Base-by-base conservation (phyloP, 129 eudicot species). In the Helichrysum umbraculigerum region DNA sequence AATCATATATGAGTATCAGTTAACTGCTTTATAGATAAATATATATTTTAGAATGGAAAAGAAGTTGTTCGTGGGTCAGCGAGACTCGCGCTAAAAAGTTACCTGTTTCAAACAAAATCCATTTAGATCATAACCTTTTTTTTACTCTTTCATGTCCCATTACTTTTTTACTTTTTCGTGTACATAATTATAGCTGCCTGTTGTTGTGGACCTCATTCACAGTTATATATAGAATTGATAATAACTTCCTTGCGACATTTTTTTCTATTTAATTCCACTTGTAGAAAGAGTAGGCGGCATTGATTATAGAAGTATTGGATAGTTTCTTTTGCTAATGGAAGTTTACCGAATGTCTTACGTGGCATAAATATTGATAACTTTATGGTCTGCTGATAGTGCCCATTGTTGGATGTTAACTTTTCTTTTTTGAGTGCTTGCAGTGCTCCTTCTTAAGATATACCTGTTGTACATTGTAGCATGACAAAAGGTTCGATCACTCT, bases 301-400 rank as follows among this genome's bases (percentile, higher is more conserved):
- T 70, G 68, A 66, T 68, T 72, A 71, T 70, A 63, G 54, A 63
- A 51, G 32, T 66, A 6, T 22, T 50, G 52, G 54, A 28, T 62
- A 58, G 57, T 66, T 77, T 63, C 76, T 80, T 76, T 75, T 72
- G 63, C 61, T 76, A 67, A 47, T 84, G 84, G 16, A 84, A 71
- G 68, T 58, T 50, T 72, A 80, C 84, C 82, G 71, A 33, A 75
- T 71, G 59, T 30, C 35, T 74, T 78, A 44, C 47, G 41, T 71
- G 29, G 33, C 62, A 57, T 52, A 47, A 76, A 37, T 77, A 20
- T 9, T 72, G 50, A 64, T 0, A 59, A 59, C 73, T 72, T 84
- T 66, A 63, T 74, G 67, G 76, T 63, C 77, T 37, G 83, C 67
- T 80, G 32, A 17, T 71, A 80, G 73, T 80, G 82, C 65, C 6